These are phyloP conservation scores for Dendrocalamus sinicus DNA, from an alignment of 176 grass and related monocot species.

Conservation along the genomic window DNA sequence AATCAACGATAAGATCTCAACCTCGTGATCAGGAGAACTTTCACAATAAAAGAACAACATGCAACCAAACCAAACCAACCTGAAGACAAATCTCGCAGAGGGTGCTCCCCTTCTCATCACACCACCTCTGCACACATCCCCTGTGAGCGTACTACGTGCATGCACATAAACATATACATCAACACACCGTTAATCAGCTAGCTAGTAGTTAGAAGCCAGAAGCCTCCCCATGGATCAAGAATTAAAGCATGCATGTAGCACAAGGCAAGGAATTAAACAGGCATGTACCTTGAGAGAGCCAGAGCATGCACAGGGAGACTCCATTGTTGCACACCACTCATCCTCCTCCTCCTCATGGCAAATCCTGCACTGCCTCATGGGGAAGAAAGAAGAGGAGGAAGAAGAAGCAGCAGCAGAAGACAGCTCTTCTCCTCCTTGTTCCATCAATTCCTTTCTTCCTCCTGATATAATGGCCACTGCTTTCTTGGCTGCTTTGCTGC, in stretches of 20 bases:
- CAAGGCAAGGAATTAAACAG: background rate
- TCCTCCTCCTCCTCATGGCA: conserved; percentile 90
- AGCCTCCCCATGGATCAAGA: background rate
- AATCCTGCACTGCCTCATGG: conserved; percentile 73
- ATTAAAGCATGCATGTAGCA: background rate
- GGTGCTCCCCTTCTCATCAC: conserved; percentile 90
- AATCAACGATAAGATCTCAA: background rate
- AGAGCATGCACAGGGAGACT: conserved; percentile 86
- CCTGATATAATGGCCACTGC: background rate
- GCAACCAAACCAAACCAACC: conserved; percentile 45
- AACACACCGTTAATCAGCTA: background rate
- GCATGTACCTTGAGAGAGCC: conserved; percentile 81
- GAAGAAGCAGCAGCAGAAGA: conserved; percentile 33
- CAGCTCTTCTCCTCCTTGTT: conserved; percentile 25
- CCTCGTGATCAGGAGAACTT: background rate
- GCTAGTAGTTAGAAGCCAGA: background rate
- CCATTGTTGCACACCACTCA: conserved; percentile 50
- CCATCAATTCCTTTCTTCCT: conserved; percentile 32
- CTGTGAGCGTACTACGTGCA: conserved; percentile 77
- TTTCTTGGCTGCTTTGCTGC: conserved; percentile 26
- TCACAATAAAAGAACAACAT: background rate
- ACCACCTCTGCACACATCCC: conserved; percentile 95
- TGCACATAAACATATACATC: background rate
- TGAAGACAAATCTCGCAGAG: conserved; percentile 93
- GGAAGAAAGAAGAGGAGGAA: background rate